Evolutionary conservation across 108 stramenopile species (phyloP).

Genomic region (Cyclotella sp.): DNA sequence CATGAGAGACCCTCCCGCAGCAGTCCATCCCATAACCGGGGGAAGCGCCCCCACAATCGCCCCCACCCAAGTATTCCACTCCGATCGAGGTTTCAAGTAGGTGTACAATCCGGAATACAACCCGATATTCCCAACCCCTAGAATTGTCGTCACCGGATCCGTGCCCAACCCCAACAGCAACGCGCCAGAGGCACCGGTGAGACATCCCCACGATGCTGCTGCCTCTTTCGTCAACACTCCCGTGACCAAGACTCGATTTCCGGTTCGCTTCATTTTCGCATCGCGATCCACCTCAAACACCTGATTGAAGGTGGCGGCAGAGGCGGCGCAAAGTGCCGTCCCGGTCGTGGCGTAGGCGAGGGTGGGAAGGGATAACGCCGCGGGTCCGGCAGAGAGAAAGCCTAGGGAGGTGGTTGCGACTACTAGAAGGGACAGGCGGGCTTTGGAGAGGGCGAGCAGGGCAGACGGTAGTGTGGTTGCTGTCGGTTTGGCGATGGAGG

Average conservation of each 20-base stretch:
- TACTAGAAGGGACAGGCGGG: conserved; percentile 9
- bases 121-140: conserved; percentile 93
- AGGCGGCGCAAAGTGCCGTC: conserved; percentile 89
- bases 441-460: background rate
- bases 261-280: conserved; percentile 91
- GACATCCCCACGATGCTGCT: conserved; percentile 77
- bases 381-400: conserved; percentile 26
- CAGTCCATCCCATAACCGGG: conserved; percentile 98
- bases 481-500: background rate
- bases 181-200: conserved; percentile 76
- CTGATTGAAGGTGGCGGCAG: conserved; percentile 97
- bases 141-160: conserved; percentile 89
- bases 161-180: conserved; percentile 80
- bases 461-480: background rate
- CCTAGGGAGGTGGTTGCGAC: conserved; percentile 3
- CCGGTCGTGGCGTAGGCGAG: conserved; percentile 94
- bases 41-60: conserved; percentile 98
- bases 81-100: conserved; percentile 90
- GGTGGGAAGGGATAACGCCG: conserved; percentile 84
- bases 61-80: conserved; percentile 98
- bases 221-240: conserved; percentile 62
- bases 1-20: conserved; percentile 82
- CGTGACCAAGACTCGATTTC: conserved; percentile 88
- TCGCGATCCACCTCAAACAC: conserved; percentile 85
- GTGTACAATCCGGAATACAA: conserved; percentile 98